Base-by-base conservation (phyloP, 129 eudicot genomes). In the Gnaphalium uliginosum region DNA sequence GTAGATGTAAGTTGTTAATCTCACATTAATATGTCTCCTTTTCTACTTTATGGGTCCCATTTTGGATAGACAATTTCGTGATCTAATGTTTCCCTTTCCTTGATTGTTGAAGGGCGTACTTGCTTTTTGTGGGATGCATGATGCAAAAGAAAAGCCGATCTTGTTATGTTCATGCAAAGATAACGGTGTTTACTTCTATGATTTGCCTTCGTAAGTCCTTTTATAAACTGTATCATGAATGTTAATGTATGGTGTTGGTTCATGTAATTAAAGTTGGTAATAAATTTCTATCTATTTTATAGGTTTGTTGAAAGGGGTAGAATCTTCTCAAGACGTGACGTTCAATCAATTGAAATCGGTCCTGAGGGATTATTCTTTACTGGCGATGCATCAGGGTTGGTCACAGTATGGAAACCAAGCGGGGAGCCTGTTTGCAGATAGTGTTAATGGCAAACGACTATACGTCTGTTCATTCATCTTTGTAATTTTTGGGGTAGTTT, bases 191-290 rank as follows among this genome's bases (percentile, higher is more conserved):
- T 83, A 89, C 25, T 69, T 92, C 33, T 86, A 78, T 72, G 93
- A 92, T 15, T 33, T 92, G 76, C 96, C 97, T 18, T 72, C 86
- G 93, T 90, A 78, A 83, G 92, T 81, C 69, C 64, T 57, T 37
- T 24, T 24, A 17, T 23, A 58, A 5, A 39, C 13, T 1, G 48
- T 39, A 14, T 39, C n/a, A n/a, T 23, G 1, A 6, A 19, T 21
- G 6, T 21, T 19, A 30, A 19, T 53, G 10, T 18, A 17, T 53
- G 19, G 19, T 22, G 64, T 21, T 58, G 48, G 14, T 58, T 21
- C 29, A n/a, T 60, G 30, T 60, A 10, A 25, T 22, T 60, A 13
- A 15, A 26, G n/a, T 6, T 0, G 41, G 19, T 29, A 62, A 62
- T 26, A 41, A 62, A 13, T 25, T 62, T 25, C 1, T 14, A 7